phyloP scores from a whole-genome alignment of 2,329 filamentous ascomycete genomes.

The Fusarium brevicatenulatum region DNA sequence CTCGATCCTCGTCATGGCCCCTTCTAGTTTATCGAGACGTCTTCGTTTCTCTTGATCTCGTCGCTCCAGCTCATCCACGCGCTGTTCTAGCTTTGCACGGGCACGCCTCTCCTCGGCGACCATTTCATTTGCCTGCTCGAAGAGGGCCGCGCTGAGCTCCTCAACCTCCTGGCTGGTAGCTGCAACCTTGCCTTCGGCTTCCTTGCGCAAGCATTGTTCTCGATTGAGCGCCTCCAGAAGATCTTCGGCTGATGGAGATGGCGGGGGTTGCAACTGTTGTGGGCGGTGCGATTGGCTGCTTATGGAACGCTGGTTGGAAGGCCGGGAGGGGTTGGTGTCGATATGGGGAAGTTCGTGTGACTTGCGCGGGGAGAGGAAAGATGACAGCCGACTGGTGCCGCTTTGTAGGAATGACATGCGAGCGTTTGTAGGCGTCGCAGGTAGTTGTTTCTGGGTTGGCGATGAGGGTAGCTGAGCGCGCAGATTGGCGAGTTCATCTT shows the following conservation, averaged over 20 bases:
- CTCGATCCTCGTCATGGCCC: slow-evolving; percentile 76
- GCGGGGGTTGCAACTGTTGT: slow-evolving; percentile 22
- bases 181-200: slow-evolving; percentile 74
- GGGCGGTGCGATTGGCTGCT: slow-evolving; percentile 29
- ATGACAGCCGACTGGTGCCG: slow-evolving; percentile 58
- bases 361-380: slow-evolving; percentile 59
- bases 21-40: slow-evolving; percentile 76
- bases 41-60: slow-evolving; percentile 76
- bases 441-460: slow-evolving; percentile 25
- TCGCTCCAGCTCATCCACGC: slow-evolving; percentile 74
- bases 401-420: slow-evolving; percentile 59
- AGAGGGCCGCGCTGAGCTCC: slow-evolving; percentile 78
- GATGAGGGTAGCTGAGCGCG: slow-evolving; percentile 53
- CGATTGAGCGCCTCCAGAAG: slow-evolving; percentile 72
- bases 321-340: slow-evolving; percentile 29
- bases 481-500: slow-evolving; percentile 76
- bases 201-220: slow-evolving; percentile 73
- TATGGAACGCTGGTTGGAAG: slow-evolving; percentile 28
- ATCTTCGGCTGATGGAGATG: slow-evolving; percentile 54
- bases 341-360: slow-evolving; percentile 49
- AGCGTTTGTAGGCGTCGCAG: slow-evolving; percentile 43
- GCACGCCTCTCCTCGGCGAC: slow-evolving; percentile 79
- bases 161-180: slow-evolving; percentile 78
- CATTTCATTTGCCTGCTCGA: slow-evolving; percentile 90
- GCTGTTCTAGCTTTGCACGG: slow-evolving; percentile 75